Evolutionary conservation across 495 filamentous ascomycete genomes (phyloP), one percentile per base, ranked within the genome.

Genomic region (Neurospora pannonica): DNA sequence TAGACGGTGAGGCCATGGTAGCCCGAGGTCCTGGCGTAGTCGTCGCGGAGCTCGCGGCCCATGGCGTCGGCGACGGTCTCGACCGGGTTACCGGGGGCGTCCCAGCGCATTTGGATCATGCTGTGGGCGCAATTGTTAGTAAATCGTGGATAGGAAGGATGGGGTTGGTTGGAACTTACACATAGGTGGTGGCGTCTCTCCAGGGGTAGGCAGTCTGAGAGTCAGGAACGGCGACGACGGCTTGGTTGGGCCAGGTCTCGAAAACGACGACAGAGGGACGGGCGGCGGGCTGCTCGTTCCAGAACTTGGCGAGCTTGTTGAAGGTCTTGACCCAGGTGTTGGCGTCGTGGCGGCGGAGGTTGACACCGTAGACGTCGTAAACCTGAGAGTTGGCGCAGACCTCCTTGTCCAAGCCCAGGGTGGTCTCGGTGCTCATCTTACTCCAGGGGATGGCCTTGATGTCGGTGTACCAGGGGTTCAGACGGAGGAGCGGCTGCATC

Each of bases 1-100:
- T 83, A 84, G 10, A 76, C 67, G 9, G 76, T 46, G 5, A 82
- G 71, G n/a, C 72, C 71, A 2, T 70, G 37, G 71, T 78, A 82
- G 0, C 83, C 82, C 0, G 54, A 67, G 13, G 54, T 67, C 28
- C 34, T 67, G 54, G 54, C 54, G 3, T 34, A 67, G 28, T 67
- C 54, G 3, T 34, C 28, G 15, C 54, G 28, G 28, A 67, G 28
- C 54, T 67, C 54, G 28, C 54, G 54, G 15, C 54, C 54, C 54
- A 67, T 31, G 5, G 54, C 54, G 28, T 67, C 54, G 7, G 54
- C 54, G 15, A 36, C 28, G 6, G 54, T 36, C 54, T 67, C 54
- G 31, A 62, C 54, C 0, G 54, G 54, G 54, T 62, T 62, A 2
- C 54, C 54, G 28, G 54, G 54, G 13, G 54, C 54, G 54, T 62